A percentile compares a stretch with the other conserved stretches of the same genome.
Conservation (phyloP, 2,329 filamentous ascomycete species). For the Diaporthe australafricana region DNA sequence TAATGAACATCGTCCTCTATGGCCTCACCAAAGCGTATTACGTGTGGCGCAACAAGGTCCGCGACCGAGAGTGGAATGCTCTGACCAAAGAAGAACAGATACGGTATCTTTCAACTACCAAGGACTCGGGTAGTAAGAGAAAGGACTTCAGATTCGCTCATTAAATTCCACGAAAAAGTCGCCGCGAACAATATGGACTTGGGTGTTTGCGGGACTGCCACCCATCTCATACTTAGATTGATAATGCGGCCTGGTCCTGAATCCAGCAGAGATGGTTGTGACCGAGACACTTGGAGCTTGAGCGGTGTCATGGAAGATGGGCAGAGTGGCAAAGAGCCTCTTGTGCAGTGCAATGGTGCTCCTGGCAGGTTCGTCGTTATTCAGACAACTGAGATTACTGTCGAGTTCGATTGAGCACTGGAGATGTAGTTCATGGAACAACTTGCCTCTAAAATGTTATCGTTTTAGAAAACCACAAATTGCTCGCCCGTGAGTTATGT, state of each 20-base stretch:
- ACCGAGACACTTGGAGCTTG: neutral
- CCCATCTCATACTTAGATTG: too few relatives aligned
- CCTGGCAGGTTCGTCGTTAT: neutral
- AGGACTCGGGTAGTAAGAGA: slow-evolving; percentile 48
- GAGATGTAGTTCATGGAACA: too few relatives aligned
- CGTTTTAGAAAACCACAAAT: too few relatives aligned
- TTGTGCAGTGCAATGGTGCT: too few relatives aligned
- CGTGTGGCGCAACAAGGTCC: slow-evolving; percentile 56
- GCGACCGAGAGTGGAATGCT: slow-evolving; percentile 57
- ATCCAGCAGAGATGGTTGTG: too few relatives aligned
- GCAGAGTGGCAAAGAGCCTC: neutral
- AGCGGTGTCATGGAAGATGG: neutral
- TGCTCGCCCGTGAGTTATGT: too few relatives aligned
- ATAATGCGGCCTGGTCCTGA: too few relatives aligned
- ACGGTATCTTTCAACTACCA: slow-evolving; percentile 47
- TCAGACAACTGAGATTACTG: neutral
- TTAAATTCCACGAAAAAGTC: slow-evolving; percentile 38
- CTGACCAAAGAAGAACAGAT: slow-evolving; percentile 52
- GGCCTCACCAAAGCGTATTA: slow-evolving; percentile 65
- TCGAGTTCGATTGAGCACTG: neutral
- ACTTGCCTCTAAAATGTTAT: too few relatives aligned
- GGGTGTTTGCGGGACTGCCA: neutral
- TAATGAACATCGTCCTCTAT: slow-evolving; percentile 61
- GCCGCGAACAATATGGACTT: neutral
- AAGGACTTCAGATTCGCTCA: slow-evolving; percentile 49